Percentiles rank a stretch among this genome's conserved stretches.
Evolutionary conservation across 495 filamentous ascomycete genomes (phyloP).

Genomic region (Aspergillus haitiensis): DNA sequence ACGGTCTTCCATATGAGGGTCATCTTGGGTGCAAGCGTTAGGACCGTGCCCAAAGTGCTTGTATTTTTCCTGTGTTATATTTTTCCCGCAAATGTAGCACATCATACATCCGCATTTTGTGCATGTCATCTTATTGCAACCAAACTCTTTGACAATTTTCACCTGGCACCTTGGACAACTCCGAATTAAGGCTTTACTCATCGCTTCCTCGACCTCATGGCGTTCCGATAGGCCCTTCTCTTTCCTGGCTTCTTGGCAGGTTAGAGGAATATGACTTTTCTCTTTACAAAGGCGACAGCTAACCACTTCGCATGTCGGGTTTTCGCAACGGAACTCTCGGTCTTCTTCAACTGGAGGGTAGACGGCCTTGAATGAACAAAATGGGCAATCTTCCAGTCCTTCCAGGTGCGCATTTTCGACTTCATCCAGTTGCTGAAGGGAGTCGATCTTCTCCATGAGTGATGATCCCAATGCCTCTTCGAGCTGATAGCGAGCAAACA

Average conservation of each 20-base stretch:
- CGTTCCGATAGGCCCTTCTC: slow-evolving; percentile 60
- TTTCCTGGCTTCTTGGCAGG: slow-evolving; percentile 67
- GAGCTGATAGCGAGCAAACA: slow-evolving; percentile 50
- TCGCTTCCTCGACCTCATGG: slow-evolving; percentile 76
- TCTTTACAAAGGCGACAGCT: slow-evolving; percentile 74
- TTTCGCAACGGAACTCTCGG: slow-evolving; percentile 72
- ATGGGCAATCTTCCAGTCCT: slow-evolving; percentile 70
- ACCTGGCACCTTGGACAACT: slow-evolving; percentile 62
- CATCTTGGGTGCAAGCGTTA: slow-evolving; percentile 66
- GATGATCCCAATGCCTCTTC: slow-evolving; percentile 58
- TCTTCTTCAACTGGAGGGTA: slow-evolving; percentile 66
- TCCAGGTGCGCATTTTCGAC: slow-evolving; percentile 65
- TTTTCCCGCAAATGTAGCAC: slow-evolving; percentile 70
- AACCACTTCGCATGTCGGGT: slow-evolving; percentile 60
- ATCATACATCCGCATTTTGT: slow-evolving; percentile 58
- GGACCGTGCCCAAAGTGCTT: slow-evolving; percentile 32
- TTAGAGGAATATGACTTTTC: slow-evolving; percentile 71
- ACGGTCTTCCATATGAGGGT: slow-evolving; percentile 47
- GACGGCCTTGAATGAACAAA: slow-evolving; percentile 78
- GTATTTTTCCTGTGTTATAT: slow-evolving; percentile 30
- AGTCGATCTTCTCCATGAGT: slow-evolving; percentile 58
- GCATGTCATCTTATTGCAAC: slow-evolving; percentile 86
- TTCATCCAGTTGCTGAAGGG: slow-evolving; percentile 66
- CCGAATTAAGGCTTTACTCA: slow-evolving; percentile 74
- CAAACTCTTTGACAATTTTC: slow-evolving; percentile 63